Conservation (phyloP, 2,329 filamentous ascomycete species). For the Alternaria longipes region DNA sequence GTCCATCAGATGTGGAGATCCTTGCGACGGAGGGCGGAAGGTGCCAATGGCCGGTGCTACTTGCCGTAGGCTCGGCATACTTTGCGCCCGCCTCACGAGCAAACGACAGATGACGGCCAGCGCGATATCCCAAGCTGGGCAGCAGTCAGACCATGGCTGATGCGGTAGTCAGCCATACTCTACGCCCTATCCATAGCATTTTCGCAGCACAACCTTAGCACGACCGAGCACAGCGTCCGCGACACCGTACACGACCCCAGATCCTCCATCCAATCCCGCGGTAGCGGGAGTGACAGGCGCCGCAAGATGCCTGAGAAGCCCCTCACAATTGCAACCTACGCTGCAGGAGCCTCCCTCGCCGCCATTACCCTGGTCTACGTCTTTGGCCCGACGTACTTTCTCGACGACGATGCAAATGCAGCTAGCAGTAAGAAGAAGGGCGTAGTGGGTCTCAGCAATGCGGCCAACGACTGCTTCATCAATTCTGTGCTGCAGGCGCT, state of each 20-base stretch:
- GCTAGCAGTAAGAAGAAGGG: constrained; percentile 74
- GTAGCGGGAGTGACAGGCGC: constrained; percentile 32
- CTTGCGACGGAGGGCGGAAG: constrained; percentile 35
- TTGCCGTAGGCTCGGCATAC: constrained; percentile 31
- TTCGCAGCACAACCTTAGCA: constrained; percentile 9
- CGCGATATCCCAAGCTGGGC: constrained; percentile 27
- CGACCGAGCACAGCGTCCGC: constrained; percentile 23
- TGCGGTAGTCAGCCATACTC: constrained; percentile 10
- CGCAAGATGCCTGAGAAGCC: constrained; percentile 79
- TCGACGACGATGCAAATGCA: constrained; percentile 83
- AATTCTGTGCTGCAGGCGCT: constrained; percentile 95
- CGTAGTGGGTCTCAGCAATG: constrained; percentile 85
- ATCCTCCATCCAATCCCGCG: constrained; percentile 33
- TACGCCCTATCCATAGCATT: constrained; percentile 3
- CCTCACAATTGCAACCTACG: constrained; percentile 87
- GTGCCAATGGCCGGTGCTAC: constrained; percentile 30
- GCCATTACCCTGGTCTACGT: constrained; percentile 96
- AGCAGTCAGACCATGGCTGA: constrained; percentile 43
- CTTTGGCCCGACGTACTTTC: constrained; percentile 95
- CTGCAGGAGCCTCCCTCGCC: constrained; percentile 92
- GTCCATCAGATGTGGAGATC: constrained; percentile 35
- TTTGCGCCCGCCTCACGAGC: constrained; percentile 32
- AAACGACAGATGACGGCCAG: constrained; percentile 41
- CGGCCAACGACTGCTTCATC: constrained; percentile 85
- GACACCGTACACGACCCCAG: constrained; percentile 28